Conservation (phyloP, 345 rosid genomes). For the Populus euphratica region DNA sequence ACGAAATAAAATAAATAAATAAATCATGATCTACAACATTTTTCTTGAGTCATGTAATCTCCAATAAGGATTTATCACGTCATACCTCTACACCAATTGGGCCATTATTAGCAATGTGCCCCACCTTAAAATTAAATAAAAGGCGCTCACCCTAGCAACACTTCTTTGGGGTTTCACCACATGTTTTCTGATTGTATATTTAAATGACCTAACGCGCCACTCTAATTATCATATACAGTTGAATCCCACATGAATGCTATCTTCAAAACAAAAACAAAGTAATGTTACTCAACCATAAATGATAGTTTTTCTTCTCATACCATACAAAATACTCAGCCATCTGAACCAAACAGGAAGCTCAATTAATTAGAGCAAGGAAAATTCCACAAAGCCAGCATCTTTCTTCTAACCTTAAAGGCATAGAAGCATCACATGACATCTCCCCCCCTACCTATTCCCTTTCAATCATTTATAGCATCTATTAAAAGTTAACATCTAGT, state of each 20-base stretch:
- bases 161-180: too few species aligned
- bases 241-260: too few species aligned
- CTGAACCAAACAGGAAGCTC: not conserved
- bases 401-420: not conserved
- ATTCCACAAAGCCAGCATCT: not conserved
- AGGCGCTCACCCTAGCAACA: not conserved
- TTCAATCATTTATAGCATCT: not conserved
- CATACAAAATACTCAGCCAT: not conserved
- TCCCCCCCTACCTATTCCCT: not conserved
- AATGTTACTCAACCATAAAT: not conserved
- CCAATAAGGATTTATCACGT: not conserved
- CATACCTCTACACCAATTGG: not conserved
- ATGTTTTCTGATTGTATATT: too few species aligned
- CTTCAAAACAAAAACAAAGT: too few species aligned
- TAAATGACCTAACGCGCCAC: not conserved
- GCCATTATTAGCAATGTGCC: not conserved
- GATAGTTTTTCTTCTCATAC: not conserved
- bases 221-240: not conserved
- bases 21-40: not conserved
- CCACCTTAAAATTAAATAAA: not conserved
- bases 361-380: not conserved
- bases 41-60: not conserved
- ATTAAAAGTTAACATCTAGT: not conserved
- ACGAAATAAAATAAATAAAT: not conserved
- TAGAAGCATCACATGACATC: not conserved